phyloP scores from a whole-genome alignment of 352 stramenopile genomes.

The Thraustochytrium striatum region DNA sequence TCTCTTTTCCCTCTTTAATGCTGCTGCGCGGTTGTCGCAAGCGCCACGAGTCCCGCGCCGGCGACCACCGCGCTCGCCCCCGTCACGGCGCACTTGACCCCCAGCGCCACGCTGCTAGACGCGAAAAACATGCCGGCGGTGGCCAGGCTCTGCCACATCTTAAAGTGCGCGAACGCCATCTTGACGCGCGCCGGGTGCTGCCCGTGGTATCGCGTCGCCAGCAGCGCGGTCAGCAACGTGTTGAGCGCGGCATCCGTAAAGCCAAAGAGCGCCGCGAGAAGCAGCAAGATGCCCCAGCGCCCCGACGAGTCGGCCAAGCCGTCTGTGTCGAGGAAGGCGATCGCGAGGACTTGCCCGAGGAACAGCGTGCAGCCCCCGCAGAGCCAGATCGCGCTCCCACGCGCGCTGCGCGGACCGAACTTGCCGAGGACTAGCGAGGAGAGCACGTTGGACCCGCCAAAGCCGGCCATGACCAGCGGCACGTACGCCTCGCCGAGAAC shows the following conservation, averaged over 20 bases:
- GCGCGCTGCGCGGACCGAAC: background rate
- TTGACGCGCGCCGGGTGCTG: background rate
- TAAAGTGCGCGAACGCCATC: conserved; percentile 25
- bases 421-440: background rate
- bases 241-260: conserved; percentile 28
- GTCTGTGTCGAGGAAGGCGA: background rate
- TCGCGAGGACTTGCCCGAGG: background rate
- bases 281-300: background rate
- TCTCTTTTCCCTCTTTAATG: background rate
- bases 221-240: conserved; percentile 26
- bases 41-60: background rate
- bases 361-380: background rate
- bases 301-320: background rate
- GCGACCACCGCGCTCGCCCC: background rate
- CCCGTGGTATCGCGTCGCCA: background rate
- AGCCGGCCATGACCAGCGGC: conserved; percentile 5
- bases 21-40: background rate
- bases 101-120: background rate
- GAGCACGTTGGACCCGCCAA: background rate
- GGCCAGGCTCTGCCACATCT: conserved; percentile 36
- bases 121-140: conserved; percentile 7
- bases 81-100: background rate
- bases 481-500: background rate
- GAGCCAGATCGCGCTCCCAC: background rate
- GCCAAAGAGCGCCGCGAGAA: background rate